Percentiles rank a stretch among this genome's conserved stretches.
phyloP scores from a whole-genome alignment of 192 early-diverging fungal species.

The Thoreauomyces humboldtii region DNA sequence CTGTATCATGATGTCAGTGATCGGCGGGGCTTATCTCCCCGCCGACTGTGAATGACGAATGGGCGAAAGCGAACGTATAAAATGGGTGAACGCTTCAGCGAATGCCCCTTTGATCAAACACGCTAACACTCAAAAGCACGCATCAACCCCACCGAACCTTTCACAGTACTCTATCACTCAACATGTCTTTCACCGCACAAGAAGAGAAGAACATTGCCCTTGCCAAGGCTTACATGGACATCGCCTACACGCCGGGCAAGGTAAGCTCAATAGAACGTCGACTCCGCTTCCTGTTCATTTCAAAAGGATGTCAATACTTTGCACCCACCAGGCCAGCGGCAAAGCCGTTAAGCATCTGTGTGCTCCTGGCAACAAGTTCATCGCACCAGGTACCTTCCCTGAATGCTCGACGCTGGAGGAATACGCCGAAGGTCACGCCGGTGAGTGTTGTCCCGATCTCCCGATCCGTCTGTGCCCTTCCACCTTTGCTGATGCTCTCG shows the following conservation, averaged over 20 bases:
- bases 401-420: conserved; percentile 1
- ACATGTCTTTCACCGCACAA: conserved; percentile 6
- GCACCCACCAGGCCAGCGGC: too few species aligned
- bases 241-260: conserved; percentile 7
- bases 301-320: too few species aligned
- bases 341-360: not conserved
- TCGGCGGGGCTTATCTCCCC: too few species aligned
- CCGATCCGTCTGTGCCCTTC: not conserved
- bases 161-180: not conserved
- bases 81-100: too few species aligned
- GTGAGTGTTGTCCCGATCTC: not conserved
- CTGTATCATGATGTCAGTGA: too few species aligned
- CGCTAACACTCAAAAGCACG: too few species aligned
- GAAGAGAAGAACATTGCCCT: conserved; percentile 11
- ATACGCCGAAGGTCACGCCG: not conserved
- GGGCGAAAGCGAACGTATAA: too few species aligned
- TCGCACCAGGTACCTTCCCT: conserved; percentile 9
- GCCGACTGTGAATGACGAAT: too few species aligned
- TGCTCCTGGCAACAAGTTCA: conserved; percentile 5
- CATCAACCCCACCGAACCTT: too few species aligned
- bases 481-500: not conserved
- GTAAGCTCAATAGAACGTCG: too few species aligned
- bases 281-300: too few species aligned
- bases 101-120: too few species aligned
- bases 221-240: conserved; percentile 9